Percentiles rank a stretch among this genome's conserved stretches.
phyloP scores from a whole-genome alignment of 371 early-diverging fungal genomes.

The Zancudomyces culisetae region DNA sequence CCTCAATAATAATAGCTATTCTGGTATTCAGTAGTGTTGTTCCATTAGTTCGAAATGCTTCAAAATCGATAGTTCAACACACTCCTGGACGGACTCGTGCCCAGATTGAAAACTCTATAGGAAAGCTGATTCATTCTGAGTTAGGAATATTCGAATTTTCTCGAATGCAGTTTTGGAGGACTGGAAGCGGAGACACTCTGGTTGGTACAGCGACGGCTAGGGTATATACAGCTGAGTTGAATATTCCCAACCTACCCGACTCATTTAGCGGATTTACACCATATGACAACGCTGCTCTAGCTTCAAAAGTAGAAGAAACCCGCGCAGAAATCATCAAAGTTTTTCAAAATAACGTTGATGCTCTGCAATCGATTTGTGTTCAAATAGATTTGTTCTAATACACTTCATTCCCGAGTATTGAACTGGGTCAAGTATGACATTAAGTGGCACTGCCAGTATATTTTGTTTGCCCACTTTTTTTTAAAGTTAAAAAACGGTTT shows the following conservation, averaged over 20 bases:
- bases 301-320: not conserved
- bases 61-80: not conserved
- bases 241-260: too few species aligned
- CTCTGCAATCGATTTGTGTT: not conserved
- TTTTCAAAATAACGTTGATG: not conserved
- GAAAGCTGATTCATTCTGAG: not conserved
- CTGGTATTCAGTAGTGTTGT: slow-evolving; percentile 69
- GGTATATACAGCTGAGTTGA: too few species aligned
- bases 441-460: too few species aligned
- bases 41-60: slow-evolving; percentile 47
- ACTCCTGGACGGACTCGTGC: not conserved
- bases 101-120: not conserved
- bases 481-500: too few species aligned
- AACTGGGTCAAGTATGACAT: too few species aligned
- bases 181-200: not conserved
- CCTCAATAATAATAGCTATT: slow-evolving; percentile 77
- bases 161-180: not conserved
- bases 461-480: too few species aligned
- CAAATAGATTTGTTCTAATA: slow-evolving; percentile 2
- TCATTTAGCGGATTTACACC: too few species aligned
- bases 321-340: not conserved
- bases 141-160: not conserved
- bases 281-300: too few species aligned
- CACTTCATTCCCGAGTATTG: too few species aligned
- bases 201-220: not conserved